Evolutionary conservation across 2,329 filamentous ascomycete genomes (phyloP).

Genomic region (Colletotrichum musae): DNA sequence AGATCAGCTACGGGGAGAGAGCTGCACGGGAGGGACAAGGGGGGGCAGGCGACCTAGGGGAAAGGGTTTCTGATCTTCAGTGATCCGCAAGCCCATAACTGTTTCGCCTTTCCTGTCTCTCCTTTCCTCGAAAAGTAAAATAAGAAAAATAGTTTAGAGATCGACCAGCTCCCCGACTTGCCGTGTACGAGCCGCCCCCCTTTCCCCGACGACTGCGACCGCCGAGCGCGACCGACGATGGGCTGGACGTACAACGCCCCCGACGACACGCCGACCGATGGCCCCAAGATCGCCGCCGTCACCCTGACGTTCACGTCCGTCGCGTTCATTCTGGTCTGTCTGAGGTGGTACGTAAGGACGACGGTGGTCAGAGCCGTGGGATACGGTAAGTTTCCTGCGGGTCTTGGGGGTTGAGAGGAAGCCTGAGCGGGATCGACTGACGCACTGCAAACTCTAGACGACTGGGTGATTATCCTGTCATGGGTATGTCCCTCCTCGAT

Average conservation of each 20-base stretch:
- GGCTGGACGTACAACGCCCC: constrained; percentile 55
- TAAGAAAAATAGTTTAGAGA: no score
- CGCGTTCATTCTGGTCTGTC: constrained; percentile 49
- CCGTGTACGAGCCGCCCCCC: neutral
- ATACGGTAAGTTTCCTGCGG: constrained; percentile 34
- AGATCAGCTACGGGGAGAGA: no score
- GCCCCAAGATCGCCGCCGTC: constrained; percentile 50
- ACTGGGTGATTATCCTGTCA: constrained; percentile 42
- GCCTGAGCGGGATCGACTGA: constrained; percentile 14
- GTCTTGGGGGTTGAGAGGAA: neutral
- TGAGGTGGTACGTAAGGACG: constrained; percentile 53
- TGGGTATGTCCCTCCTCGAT: constrained; percentile 45
- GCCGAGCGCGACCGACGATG: constrained; percentile 43
- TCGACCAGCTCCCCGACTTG: no score
- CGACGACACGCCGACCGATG: constrained; percentile 51
- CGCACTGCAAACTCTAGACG: constrained; percentile 27
- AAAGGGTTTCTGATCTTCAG: no score
- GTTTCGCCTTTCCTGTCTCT: neutral
- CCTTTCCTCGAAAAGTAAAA: neutral
- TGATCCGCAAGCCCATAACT: no score
- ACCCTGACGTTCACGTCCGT: constrained; percentile 48
- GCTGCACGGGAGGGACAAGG: no score
- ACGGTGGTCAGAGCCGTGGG: constrained; percentile 53
- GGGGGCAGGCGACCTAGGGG: no score
- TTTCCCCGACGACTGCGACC: neutral